Evolutionary conservation across 2,329 filamentous ascomycete species (phyloP).

Genomic region (Zymoseptoria brevis): DNA sequence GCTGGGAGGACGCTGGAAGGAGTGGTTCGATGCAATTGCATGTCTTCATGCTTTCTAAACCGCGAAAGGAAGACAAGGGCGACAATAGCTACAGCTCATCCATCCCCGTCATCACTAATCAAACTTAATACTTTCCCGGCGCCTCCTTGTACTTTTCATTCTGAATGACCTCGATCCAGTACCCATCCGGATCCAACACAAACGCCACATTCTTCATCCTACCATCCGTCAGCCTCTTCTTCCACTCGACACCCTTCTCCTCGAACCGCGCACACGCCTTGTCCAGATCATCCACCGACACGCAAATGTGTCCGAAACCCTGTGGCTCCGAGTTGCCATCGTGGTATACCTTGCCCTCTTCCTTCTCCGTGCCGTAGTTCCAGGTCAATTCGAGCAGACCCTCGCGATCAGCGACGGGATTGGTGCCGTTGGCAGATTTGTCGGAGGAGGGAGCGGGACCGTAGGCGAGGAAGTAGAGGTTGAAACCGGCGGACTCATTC

Average conservation of each 20-base stretch:
- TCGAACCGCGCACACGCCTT: constrained; percentile 84
- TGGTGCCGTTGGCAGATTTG: constrained; percentile 48
- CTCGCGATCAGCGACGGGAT: constrained; percentile 60
- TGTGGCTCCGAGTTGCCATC: constrained; percentile 86
- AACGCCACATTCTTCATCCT: constrained; percentile 89
- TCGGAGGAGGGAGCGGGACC: constrained; percentile 37
- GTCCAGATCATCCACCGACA: constrained; percentile 81
- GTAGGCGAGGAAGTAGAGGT: constrained; percentile 89
- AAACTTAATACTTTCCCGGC: constrained; percentile 8
- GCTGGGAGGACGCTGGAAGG: too few species aligned
- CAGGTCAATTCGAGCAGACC: constrained; percentile 86
- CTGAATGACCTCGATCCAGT: constrained; percentile 17
- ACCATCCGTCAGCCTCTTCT: constrained; percentile 90
- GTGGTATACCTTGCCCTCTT: constrained; percentile 77
- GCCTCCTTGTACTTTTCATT: constrained; percentile 15
- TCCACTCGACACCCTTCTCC: constrained; percentile 73
- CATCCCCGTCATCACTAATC: too few species aligned
- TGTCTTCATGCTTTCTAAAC: too few species aligned
- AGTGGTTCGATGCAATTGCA: too few species aligned
- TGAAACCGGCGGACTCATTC: constrained; percentile 65
- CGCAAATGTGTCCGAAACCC: constrained; percentile 87
- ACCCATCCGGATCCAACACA: constrained; percentile 49
- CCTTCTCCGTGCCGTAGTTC: constrained; percentile 77
- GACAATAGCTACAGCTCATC: too few species aligned
- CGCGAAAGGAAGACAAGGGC: too few species aligned